Evolutionary conservation across 2,329 filamentous ascomycete genomes (phyloP).

Genomic region (Microcera coccophila): DNA sequence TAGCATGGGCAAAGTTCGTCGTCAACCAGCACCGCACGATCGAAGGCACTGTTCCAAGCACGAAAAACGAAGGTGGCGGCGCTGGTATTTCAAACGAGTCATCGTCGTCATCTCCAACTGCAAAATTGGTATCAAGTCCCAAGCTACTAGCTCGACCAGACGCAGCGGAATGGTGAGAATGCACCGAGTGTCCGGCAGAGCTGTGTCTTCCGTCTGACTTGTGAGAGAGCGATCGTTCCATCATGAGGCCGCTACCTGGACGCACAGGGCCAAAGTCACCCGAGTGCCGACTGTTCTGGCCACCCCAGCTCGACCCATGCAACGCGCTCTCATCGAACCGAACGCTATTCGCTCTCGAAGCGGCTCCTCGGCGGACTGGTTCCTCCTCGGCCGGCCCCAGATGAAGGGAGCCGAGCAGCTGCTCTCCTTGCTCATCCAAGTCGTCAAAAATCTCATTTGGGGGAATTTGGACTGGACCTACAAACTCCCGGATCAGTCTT

Average conservation of each 20-base stretch:
- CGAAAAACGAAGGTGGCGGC: slow-evolving; percentile 78
- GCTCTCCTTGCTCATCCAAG: slow-evolving; percentile 82
- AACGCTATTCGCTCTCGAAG: slow-evolving; percentile 93
- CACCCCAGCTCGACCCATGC: slow-evolving; percentile 77
- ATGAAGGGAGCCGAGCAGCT: slow-evolving; percentile 74
- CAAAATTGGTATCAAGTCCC: slow-evolving; percentile 70
- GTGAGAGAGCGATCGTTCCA: slow-evolving; percentile 87
- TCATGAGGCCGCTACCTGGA: slow-evolving; percentile 80
- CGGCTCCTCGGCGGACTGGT: slow-evolving; percentile 76
- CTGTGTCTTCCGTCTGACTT: slow-evolving; percentile 95
- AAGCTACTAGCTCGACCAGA: slow-evolving; percentile 85
- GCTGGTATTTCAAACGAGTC: slow-evolving; percentile 69
- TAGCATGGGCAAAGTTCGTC: slow-evolving; percentile 82
- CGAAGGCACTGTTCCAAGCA: slow-evolving; percentile 83
- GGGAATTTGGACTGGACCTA: slow-evolving; percentile 76
- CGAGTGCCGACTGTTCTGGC: slow-evolving; percentile 74
- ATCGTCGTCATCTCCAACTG: slow-evolving; percentile 58
- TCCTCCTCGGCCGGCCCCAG: slow-evolving; percentile 80
- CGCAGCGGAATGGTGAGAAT: slow-evolving; percentile 63
- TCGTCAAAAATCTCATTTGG: slow-evolving; percentile 83
- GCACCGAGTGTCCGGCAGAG: slow-evolving; percentile 79
- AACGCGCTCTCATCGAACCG: slow-evolving; percentile 95
- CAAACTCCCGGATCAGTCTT: slow-evolving; percentile 18
- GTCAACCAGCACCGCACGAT: slow-evolving; percentile 96
- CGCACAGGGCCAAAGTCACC: slow-evolving; percentile 75